Evolutionary conservation across 2,329 filamentous ascomycete species (phyloP), one percentile per base, ranked within the genome.

Genomic region (Catunica adiposa): DNA sequence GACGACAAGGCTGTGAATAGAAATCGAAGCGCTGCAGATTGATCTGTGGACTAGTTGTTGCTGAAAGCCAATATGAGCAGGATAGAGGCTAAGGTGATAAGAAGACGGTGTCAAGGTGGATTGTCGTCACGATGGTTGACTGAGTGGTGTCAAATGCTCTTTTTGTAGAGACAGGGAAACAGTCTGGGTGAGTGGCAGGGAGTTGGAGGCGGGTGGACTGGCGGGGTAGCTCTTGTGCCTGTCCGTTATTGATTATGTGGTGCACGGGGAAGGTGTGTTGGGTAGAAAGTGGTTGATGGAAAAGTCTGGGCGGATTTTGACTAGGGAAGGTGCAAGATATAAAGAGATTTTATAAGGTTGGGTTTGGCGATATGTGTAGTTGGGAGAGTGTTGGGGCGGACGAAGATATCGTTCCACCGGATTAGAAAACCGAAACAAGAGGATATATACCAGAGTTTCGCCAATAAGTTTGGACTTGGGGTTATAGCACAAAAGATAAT

Each of bases 201-300:
- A 34, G 29, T 34, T 34, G 5, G 29, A 5, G 29, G 29, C n/a
- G n/a, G n/a, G n/a, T n/a, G n/a, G n/a, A n/a, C n/a, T n/a, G n/a
- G n/a, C n/a, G n/a, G n/a, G n/a, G n/a, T n/a, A n/a, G n/a, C n/a
- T n/a, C n/a, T n/a, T n/a, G n/a, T n/a, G n/a, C n/a, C n/a, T n/a
- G n/a, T n/a, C n/a, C n/a, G n/a, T 40, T 47, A 47, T 20, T 20
- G 44, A 25, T 8, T 20, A n/a, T 22, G 44, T 20, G 44, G 22
- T 20, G 15, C 9, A 47, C 44, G 44, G 44, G 20, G 22, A 57
- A 48, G 37, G 53, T 46, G 29, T 34, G 50, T 56, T 53, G 55
- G 25, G 23, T 26, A 37, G n/a, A 52, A 55, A n/a, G n/a, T 23
- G 22, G 38, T 15, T 15, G 25, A 38, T 34, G 46, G 20, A 48